Evolutionary conservation across 108 stramenopile species (phyloP).

Genomic region (Skeletonema grethae): DNA sequence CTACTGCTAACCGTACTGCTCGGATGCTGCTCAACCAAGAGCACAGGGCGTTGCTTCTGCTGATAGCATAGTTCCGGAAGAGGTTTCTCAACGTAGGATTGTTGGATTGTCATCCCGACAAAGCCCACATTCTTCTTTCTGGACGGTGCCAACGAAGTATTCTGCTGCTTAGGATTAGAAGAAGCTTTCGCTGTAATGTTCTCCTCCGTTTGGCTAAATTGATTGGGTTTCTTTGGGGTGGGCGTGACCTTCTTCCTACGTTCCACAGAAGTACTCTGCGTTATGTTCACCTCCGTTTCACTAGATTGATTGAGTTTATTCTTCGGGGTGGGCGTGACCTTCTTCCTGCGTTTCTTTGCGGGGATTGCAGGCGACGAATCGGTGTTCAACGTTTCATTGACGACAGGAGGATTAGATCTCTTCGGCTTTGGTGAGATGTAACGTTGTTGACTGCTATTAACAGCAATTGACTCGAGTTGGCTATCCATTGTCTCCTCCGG

Average conservation of each 20-base stretch:
- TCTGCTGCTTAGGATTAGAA: background rate
- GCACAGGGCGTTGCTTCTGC: conserved; percentile 15
- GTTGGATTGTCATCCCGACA: conserved; percentile 31
- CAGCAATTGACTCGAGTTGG: conserved; percentile 19
- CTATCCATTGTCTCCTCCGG: conserved; percentile 14
- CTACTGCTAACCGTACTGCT: conserved; percentile 15
- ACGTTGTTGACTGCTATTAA: background rate
- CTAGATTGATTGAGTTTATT: background rate
- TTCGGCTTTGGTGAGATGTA: background rate
- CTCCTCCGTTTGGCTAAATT: too few species aligned
- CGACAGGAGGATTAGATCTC: conserved; percentile 2
- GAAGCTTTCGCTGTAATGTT: too few species aligned
- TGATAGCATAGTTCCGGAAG: conserved; percentile 40
- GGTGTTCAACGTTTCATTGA: background rate
- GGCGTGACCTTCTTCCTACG: background rate
- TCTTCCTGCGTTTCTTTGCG: conserved; percentile 4
- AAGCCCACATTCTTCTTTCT: background rate
- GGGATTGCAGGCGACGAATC: background rate
- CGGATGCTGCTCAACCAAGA: conserved; percentile 24
- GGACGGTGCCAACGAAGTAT: background rate
- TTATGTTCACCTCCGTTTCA: too few species aligned
- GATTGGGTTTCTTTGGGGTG: background rate
- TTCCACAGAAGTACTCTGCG: too few species aligned
- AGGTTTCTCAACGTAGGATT: conserved; percentile 11
- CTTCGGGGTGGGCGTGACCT: background rate